Base-by-base conservation (phyloP, 441 rosid genomes). In the Corymbia citriodora region DNA sequence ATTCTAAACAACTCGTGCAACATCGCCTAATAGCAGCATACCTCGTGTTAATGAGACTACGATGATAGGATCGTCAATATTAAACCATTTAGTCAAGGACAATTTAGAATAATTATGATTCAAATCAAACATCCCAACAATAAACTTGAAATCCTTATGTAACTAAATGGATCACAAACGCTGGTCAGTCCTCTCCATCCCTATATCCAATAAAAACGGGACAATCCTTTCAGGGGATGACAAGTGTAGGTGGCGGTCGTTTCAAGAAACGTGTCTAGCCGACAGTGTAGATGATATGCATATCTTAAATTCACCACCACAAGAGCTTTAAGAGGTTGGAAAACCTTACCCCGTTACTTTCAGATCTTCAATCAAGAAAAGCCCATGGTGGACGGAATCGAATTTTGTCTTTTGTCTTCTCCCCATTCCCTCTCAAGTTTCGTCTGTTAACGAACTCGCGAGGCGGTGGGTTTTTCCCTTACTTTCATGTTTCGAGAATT, bases 121-220 rank as follows among this genome's bases (percentile, higher is more conserved):
- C 48, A 5, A 18, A 70, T 10, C 2, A 18, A 36, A 36, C 1
- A 0, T 6, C 1, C 7, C 3, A 0, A 0, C 10, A 5, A 7
- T 6, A 11, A 21, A 1, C 1, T 15, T 2, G 1, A 5, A 36
- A 36, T 5, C 2, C 27, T 36, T 5, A 18, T 3, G 8, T 36
- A 33, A 19, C 6, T 6, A 72, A 36, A 19, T 36, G 0, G 25
- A 36, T 72, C 45, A 17, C 6, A 4, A 36, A 12, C 2, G 13
- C 0, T 0, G 8, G 8, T 10, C 15, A 2, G 4, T 36, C 49
- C 1, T 36, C 2, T 18, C 45, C 9, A 9, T 31, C 79, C 36
- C 31, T 40, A 8, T 33, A 19, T 17, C 25, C 17, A 9, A 31
- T n/a, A 29, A 18, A 70, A 74, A 6, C 29, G 14, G 1, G 49